Base-by-base conservation (phyloP, 805 yeast genomes). In the Wilhelminamyces savonicus region DNA sequence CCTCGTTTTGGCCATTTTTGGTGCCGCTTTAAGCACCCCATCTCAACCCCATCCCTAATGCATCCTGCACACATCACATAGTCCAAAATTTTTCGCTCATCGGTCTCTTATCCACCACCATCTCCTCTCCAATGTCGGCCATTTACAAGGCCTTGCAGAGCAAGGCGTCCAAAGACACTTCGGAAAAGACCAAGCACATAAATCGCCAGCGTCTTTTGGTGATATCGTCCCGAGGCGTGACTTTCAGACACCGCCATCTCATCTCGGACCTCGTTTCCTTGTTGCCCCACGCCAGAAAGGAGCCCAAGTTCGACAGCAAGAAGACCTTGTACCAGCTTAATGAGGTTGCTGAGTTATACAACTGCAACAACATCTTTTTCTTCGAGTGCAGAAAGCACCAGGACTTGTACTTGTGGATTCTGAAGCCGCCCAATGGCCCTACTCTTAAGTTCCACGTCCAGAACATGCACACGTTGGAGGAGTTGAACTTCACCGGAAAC, bases 401-500 rank as follows among this genome's bases (percentile, higher is more conserved):
- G 58, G 98, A 92, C 62, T 74, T 92, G 50, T 92, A 92, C 57
- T 59, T 92, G 57, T 92, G 97, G 95, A 57, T 92, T 40, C 76
- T 96, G 20, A 90, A 92, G 60, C 92, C 97, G 17, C 98, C 98
- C 24, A 90, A 92, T 55, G 98, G 98, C 1, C 98, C 98, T 36
- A 90, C 97, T 15, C 65, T 84, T 48, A 92, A 92, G 60, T 90
- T 92, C 58, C 92, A 82, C 54, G 73, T 92, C 36, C 96, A 90
- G 62, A 92, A 92, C 60, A 69, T 92, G 62, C 97, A 92, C 59
- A 92, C 97, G 20, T 76, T 87, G 69, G 95, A 88, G 51, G 98
- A 92, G 60, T 69, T 92, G 40, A 88, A 92, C 55, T 92, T 92
- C 64, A 87, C 95, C 9, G 98, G 98, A 29, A 92, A 92, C 63